These are phyloP conservation scores for Powellomyces hirtus DNA, from an alignment of 192 early-diverging fungal genomes.

Conservation along the genomic window DNA sequence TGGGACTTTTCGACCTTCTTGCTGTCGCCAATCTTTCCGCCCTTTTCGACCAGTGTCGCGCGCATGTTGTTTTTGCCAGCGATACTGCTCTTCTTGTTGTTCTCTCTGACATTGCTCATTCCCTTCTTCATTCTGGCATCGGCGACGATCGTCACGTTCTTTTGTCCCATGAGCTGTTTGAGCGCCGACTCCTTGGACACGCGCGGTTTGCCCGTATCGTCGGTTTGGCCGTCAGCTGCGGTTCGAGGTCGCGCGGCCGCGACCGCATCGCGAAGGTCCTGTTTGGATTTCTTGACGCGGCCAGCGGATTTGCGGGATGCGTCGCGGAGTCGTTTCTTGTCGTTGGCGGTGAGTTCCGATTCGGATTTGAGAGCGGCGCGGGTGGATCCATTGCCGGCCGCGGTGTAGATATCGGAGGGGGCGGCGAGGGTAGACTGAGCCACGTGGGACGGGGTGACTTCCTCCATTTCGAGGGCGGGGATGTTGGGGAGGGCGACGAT, in stretches of 20 bases:
- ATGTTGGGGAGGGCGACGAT: conserved; percentile 62
- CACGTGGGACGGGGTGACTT: conserved; percentile 85
- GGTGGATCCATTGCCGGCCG: conserved; percentile 46
- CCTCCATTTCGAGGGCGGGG: conserved; percentile 91
- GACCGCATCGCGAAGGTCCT: conserved; percentile 37
- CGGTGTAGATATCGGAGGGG: conserved; percentile 85
- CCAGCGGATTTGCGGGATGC: conserved; percentile 67
- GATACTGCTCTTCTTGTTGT: too few relatives aligned
- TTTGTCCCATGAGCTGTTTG: conserved; percentile 62
- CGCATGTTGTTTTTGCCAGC: conserved; percentile 29
- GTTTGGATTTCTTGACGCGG: conserved; percentile 52
- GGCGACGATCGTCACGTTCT: conserved; percentile 56
- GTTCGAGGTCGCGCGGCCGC: conserved; percentile 42
- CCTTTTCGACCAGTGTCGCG: conserved; percentile 45
- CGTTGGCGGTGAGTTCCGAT: conserved; percentile 72
- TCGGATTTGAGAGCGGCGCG: conserved; percentile 67
- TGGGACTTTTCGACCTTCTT: conserved; percentile 25
- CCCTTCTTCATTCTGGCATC: conserved; percentile 44
- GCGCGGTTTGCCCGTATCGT: background rate
- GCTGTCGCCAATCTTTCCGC: conserved; percentile 39
- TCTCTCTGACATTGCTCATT: conserved; percentile 20
- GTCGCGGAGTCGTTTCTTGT: conserved; percentile 70
- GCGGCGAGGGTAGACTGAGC: conserved; percentile 78
- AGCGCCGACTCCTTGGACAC: conserved; percentile 60
- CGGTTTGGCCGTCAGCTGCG: conserved; percentile 21